A percentile compares a stretch with the other conserved stretches of the same genome.
Evolutionary conservation across 2,329 filamentous ascomycete species (phyloP).

Genomic region (Claviceps paspali): DNA sequence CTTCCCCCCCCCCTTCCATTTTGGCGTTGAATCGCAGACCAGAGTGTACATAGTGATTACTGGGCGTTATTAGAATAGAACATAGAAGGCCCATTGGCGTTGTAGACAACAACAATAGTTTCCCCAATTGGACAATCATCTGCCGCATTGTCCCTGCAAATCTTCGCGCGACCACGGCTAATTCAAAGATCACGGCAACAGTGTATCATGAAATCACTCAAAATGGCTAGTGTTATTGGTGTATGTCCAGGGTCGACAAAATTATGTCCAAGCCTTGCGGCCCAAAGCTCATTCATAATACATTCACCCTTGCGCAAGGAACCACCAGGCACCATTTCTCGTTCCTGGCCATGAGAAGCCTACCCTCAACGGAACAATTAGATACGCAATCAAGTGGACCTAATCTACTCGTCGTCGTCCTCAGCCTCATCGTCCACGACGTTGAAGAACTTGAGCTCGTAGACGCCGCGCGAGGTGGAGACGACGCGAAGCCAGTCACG

Average conservation of each 20-base stretch:
- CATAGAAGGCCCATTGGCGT: no score
- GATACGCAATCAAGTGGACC: conserved; percentile 5
- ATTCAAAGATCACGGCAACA: background rate
- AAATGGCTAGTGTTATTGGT: conserved; percentile 15
- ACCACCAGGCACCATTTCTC: conserved; percentile 3
- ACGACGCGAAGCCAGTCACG: conserved; percentile 99
- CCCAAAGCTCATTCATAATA: no score
- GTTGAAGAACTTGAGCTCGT: conserved; percentile 99
- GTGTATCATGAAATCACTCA: conserved; percentile 3
- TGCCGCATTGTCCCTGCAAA: no score
- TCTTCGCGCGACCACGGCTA: background rate
- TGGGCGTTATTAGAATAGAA: no score
- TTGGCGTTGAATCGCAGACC: no score
- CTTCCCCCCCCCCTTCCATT: no score
- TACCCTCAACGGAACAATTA: no score
- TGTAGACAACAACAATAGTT: no score
- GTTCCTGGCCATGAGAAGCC: background rate
- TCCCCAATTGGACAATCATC: no score
- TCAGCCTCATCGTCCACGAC: conserved; percentile 96
- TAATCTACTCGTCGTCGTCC: conserved; percentile 90
- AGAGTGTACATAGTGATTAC: no score
- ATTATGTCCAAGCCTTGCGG: background rate
- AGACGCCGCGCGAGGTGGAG: conserved; percentile 93
- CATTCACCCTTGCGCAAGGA: no score
- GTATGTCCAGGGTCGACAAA: background rate